A percentile compares a stretch with the other conserved stretches of the same genome.
These are phyloP conservation scores for Strobilomyces echinocephalus DNA, from an alignment of 768 basidiomycete species.

Conservation along the genomic window DNA sequence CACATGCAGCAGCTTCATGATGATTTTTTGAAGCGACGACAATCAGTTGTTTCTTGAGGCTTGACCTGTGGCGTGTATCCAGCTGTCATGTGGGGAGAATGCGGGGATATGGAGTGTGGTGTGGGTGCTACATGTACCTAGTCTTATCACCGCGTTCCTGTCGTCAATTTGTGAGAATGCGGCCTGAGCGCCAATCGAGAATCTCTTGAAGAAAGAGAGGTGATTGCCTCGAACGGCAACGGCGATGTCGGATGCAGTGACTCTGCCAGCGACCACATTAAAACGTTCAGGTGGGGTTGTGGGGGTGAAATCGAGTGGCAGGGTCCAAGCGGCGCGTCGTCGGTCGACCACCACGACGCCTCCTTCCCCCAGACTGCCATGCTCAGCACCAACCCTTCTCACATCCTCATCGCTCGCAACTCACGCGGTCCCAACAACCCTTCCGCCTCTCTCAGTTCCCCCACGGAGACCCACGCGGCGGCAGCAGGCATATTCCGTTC, in stretches of 20 bases:
- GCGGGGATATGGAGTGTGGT: not conserved
- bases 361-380: not conserved
- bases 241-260: not conserved
- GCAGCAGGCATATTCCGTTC: conserved; percentile 81
- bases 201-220: not conserved
- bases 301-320: not conserved
- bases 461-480: conserved; percentile 84
- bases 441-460: conserved; percentile 76
- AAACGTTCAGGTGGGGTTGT: not conserved
- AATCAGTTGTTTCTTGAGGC: not conserved
- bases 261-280: not conserved
- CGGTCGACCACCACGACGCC: not conserved
- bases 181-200: not conserved
- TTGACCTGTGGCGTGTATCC: not conserved
- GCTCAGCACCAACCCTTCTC: conserved; percentile 59
- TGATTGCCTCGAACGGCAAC: not conserved
- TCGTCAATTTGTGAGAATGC: not conserved
- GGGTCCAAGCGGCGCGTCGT: not conserved
- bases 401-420: conserved; percentile 84
- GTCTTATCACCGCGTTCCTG: not conserved
- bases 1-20: not conserved
- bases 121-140: too few species aligned
- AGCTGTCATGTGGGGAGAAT: not conserved
- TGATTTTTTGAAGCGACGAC: not conserved
- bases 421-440: conserved; percentile 73